Percentiles rank a stretch among this genome's conserved stretches.
Conservation (phyloP, 495 filamentous ascomycete genomes). For the Penicillium bovifimosum region DNA sequence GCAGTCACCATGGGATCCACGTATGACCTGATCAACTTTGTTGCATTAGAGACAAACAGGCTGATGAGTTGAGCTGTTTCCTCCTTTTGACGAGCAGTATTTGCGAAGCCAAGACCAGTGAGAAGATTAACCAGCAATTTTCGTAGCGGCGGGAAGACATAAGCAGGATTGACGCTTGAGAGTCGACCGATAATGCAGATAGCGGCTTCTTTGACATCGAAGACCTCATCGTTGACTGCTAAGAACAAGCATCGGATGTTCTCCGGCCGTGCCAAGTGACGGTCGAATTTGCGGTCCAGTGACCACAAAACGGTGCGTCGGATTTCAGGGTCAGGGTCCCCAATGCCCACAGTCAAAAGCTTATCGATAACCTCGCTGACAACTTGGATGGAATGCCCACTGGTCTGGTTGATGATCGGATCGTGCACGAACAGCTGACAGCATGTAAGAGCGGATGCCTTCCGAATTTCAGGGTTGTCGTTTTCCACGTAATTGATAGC, state of each 20-base stretch:
- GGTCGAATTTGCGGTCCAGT: conserved; percentile 88
- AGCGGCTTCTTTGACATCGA: conserved; percentile 85
- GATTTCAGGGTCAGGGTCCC: conserved; percentile 84
- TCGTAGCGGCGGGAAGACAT: conserved; percentile 89
- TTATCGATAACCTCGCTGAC: conserved; percentile 97
- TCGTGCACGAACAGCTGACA: conserved; percentile 95
- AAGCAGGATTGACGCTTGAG: conserved; percentile 87
- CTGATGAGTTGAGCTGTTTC: conserved; percentile 92
- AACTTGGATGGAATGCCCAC: conserved; percentile 90
- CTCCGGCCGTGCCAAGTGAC: conserved; percentile 88
- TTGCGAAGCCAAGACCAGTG: conserved; percentile 93
- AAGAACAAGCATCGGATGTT: conserved; percentile 94
- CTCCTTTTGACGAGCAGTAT: conserved; percentile 86
- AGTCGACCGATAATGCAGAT: conserved; percentile 94
- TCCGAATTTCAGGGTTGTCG: conserved; percentile 87
- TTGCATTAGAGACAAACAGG: conserved; percentile 83
- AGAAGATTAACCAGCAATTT: conserved; percentile 94
- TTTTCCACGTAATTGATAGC: conserved; percentile 97
- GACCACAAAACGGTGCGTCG: conserved; percentile 80
- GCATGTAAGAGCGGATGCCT: conserved; percentile 92
- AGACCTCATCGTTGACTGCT: conserved; percentile 92
- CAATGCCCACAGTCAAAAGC: conserved; percentile 87
- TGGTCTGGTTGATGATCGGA: conserved; percentile 96
- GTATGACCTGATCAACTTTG: conserved; percentile 86
- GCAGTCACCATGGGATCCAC: conserved; percentile 92